phyloP scores from a whole-genome alignment of 2,329 filamentous ascomycete species.

The Trichoderma atroviride region DNA sequence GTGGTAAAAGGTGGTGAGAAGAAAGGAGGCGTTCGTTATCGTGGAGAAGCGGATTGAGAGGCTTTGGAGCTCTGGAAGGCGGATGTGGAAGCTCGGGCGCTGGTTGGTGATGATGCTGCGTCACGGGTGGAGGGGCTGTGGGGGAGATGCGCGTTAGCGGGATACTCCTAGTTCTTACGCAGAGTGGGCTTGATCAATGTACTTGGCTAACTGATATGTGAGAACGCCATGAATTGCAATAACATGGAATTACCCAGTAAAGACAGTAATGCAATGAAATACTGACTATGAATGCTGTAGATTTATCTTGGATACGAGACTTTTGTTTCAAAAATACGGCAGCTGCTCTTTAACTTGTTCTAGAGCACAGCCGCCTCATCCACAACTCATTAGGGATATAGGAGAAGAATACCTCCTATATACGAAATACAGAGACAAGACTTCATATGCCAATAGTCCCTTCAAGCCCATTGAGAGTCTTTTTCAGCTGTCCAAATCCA shows the following conservation, averaged over 20 bases:
- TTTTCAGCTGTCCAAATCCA: too few relatives aligned
- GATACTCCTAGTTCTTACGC: not conserved
- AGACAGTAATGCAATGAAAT: not conserved
- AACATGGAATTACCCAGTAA: not conserved
- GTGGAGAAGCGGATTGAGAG: not conserved
- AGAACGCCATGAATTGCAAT: not conserved
- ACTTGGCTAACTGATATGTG: not conserved
- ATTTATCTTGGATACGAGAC: not conserved
- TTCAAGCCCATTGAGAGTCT: too few relatives aligned
- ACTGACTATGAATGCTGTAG: not conserved
- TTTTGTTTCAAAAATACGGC: not conserved
- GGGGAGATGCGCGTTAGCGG: not conserved
- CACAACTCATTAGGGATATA: too few relatives aligned
- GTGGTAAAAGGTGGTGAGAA: not conserved
- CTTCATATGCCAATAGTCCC: too few relatives aligned
- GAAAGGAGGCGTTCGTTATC: not conserved
- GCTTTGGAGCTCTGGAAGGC: slow-evolving; percentile 24
- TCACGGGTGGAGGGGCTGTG: slow-evolving; percentile 39
- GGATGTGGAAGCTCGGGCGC: slow-evolving; percentile 16
- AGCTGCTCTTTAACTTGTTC: not conserved
- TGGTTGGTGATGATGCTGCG: slow-evolving; percentile 36
- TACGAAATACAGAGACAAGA: too few relatives aligned
- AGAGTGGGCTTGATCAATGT: not conserved
- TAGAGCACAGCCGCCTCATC: not conserved
- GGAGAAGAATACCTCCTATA: too few relatives aligned